phyloP scores from a whole-genome alignment of 148 eudicot species.

The Fagopyrum tataricum region DNA sequence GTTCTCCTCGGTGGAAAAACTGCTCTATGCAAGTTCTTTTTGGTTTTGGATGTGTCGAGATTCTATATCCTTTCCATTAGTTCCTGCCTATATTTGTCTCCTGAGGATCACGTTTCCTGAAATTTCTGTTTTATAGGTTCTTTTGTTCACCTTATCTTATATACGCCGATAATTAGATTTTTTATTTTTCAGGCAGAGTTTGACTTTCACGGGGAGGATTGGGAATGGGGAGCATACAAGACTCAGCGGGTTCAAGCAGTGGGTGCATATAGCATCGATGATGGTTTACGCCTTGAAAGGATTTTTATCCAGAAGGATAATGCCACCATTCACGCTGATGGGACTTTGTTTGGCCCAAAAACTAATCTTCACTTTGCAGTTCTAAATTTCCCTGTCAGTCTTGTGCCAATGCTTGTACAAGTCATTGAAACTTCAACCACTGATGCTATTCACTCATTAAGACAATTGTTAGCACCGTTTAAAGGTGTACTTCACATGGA shows the following conservation, averaged over 20 bases:
- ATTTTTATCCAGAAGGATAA: slow-evolving; percentile 96
- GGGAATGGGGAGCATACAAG: slow-evolving; percentile 98
- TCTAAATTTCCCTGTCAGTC: slow-evolving; percentile 92
- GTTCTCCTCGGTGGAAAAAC: not conserved
- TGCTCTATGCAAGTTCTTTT: not conserved
- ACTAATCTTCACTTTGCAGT: slow-evolving; percentile 99
- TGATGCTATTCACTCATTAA: slow-evolving; percentile 73
- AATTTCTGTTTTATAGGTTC: not conserved
- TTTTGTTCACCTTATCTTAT: not conserved
- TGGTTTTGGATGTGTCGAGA: not conserved
- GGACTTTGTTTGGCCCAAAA: slow-evolving; percentile 88
- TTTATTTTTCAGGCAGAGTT: slow-evolving; percentile 69
- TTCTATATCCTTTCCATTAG: not conserved
- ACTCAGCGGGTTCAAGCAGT: slow-evolving; percentile 94
- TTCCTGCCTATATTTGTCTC: not conserved
- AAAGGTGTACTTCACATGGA: slow-evolving; percentile 97
- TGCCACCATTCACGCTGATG: slow-evolving; percentile 98
- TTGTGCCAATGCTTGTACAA: slow-evolving; percentile 88
- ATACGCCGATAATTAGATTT: not conserved
- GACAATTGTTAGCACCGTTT: slow-evolving; percentile 83
- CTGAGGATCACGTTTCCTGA: not conserved
- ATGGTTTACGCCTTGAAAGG: slow-evolving; percentile 93
- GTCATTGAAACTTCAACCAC: slow-evolving; percentile 88
- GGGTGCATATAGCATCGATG: slow-evolving; percentile 95
- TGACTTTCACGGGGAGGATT: slow-evolving; percentile 96